phyloP scores from a whole-genome alignment of 306 rosid genomes.

The Gastrolobium bilobum region DNA sequence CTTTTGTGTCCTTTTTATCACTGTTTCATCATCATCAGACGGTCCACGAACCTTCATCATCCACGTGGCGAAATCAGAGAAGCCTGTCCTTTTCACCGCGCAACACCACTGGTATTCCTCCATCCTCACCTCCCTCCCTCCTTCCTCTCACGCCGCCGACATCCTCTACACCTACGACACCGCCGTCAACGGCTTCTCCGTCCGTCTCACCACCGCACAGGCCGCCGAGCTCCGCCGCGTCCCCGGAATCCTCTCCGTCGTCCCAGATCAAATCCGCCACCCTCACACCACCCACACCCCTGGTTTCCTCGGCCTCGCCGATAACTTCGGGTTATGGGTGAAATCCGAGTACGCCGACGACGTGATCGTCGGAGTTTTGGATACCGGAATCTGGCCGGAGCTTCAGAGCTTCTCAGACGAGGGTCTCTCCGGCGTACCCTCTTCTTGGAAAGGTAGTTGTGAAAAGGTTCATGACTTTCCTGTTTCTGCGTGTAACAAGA shows the following conservation, averaged over 20 bases:
- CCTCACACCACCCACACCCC: constrained; percentile 87
- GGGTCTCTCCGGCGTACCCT: constrained; percentile 56
- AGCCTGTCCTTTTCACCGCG: constrained; percentile 64
- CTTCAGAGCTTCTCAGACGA: constrained; percentile 65
- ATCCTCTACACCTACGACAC: constrained; percentile 74
- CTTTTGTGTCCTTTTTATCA: neutral
- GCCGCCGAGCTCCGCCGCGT: constrained; percentile 53
- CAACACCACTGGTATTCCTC: constrained; percentile 76
- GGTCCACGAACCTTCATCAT: constrained; percentile 69
- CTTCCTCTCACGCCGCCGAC: constrained; percentile 62
- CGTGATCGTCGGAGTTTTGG: constrained; percentile 75
- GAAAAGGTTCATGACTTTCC: constrained; percentile 57
- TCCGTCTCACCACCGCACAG: constrained; percentile 62
- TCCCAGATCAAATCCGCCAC: constrained; percentile 73
- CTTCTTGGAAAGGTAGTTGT: constrained; percentile 74
- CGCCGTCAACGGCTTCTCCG: constrained; percentile 80
- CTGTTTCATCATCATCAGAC: constrained; percentile 42
- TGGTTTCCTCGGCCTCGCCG: constrained; percentile 70
- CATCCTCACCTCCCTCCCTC: constrained; percentile 73
- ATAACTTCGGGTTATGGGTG: constrained; percentile 70
- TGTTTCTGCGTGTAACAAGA: constrained; percentile 66
- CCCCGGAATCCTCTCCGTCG: constrained; percentile 64
- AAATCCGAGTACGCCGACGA: constrained; percentile 68
- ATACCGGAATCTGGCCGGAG: constrained; percentile 95
- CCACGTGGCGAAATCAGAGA: constrained; percentile 73